Percentiles rank a stretch among this genome's conserved stretches.
Evolutionary conservation across 164 flowering plant genomes (phyloP).

Genomic region (Kingdonia uniflora): DNA sequence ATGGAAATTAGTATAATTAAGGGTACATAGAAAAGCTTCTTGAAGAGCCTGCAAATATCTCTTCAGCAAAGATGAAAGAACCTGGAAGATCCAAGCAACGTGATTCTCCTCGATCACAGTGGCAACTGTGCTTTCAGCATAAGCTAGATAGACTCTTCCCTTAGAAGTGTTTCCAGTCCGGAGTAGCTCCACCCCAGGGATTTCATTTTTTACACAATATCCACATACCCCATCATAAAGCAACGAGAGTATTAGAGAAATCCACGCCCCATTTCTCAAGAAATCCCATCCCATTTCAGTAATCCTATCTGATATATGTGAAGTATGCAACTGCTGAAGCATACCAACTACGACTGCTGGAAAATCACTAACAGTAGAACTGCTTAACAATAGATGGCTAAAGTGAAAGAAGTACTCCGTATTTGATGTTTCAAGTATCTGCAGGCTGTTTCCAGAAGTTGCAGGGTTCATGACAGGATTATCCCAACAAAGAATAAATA

Average conservation of each 20-base stretch:
- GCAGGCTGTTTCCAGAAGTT: slow-evolving; percentile 10
- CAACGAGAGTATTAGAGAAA: slow-evolving; percentile 52
- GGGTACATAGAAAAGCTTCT: slow-evolving; percentile 43
- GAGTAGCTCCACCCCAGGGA: slow-evolving; percentile 20
- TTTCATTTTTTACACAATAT: slow-evolving; percentile 28
- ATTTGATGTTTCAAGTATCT: slow-evolving; percentile 27
- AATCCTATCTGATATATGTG: slow-evolving; percentile 16
- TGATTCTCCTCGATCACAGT: slow-evolving; percentile 25
- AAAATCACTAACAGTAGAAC: slow-evolving; percentile 16
- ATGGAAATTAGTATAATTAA: slow-evolving; percentile 19
- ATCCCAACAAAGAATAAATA: slow-evolving; percentile 81
- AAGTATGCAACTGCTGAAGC: slow-evolving; percentile 35
- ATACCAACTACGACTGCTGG: slow-evolving; percentile 29
- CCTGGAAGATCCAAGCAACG: slow-evolving; percentile 27
- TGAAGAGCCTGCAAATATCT: slow-evolving; percentile 42
- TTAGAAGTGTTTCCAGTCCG: slow-evolving; percentile 21
- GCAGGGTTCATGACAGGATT: slow-evolving; percentile 28
- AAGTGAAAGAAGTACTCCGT: slow-evolving; percentile 36
- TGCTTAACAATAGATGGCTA: slow-evolving; percentile 38
- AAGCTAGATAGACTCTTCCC: slow-evolving; percentile 29
- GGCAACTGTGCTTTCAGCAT: slow-evolving; percentile 40
- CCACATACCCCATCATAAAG: slow-evolving; percentile 39
- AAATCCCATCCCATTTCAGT: slow-evolving; percentile 62
- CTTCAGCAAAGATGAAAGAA: slow-evolving; percentile 45
- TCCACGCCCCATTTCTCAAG: slow-evolving; percentile 63